A percentile compares a stretch with the other conserved stretches of the same genome.
Evolutionary conservation across 2,329 filamentous ascomycete species (phyloP).

Genomic region (Trichoderma afroharzianum): DNA sequence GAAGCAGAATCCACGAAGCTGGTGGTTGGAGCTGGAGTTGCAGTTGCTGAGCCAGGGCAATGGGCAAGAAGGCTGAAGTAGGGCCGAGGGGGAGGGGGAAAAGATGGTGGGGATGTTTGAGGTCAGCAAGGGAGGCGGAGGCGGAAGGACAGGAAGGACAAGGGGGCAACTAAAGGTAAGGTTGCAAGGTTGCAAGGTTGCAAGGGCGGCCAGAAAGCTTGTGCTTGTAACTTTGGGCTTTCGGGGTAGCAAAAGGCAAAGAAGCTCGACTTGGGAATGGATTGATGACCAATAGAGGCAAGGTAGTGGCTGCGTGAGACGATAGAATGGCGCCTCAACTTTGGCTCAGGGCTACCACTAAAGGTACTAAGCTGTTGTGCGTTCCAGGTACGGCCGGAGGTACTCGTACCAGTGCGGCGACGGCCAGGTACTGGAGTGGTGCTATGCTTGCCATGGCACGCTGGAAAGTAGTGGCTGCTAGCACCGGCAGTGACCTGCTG

Average conservation of each 20-base stretch:
- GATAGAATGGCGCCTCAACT: neutral
- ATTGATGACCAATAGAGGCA: conserved; percentile 4
- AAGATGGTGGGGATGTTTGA: conserved; percentile 17
- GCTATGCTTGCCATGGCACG: neutral
- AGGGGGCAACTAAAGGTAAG: conserved; percentile 15
- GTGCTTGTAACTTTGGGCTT: conserved; percentile 1
- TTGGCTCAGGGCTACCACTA: neutral
- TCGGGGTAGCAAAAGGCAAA: neutral
- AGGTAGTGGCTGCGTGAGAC: neutral
- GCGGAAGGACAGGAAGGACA: conserved; percentile 20
- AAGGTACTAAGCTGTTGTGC: neutral
- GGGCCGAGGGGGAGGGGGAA: conserved; percentile 16
- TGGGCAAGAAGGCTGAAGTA: conserved; percentile 17
- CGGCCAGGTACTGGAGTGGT: neutral
- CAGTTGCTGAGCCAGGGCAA: conserved; percentile 5
- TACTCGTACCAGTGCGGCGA: neutral
- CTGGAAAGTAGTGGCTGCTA: neutral
- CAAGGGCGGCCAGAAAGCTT: conserved; percentile 20
- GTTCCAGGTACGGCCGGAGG: conserved; percentile 1
- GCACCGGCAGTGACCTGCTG: neutral
- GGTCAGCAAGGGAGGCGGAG: conserved; percentile 24
- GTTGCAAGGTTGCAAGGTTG: conserved; percentile 20
- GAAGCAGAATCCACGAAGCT: neutral
- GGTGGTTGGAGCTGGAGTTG: neutral
- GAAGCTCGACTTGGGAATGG: neutral